Conservation (phyloP, 176 grass and related monocot genomes). For the Phoenix roebelenii region DNA sequence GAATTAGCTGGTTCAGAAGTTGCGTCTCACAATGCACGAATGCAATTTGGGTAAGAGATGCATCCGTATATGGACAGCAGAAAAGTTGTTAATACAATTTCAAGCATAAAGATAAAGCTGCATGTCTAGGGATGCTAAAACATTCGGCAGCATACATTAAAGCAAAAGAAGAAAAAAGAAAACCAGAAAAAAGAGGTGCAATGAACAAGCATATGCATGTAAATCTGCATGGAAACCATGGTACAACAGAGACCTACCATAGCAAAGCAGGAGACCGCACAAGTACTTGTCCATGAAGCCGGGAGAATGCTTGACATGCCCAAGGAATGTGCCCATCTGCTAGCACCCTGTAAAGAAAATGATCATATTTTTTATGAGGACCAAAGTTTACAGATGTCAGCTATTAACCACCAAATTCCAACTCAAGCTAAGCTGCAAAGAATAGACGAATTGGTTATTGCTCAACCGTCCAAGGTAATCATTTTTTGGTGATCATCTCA, state of each 20-base stretch:
- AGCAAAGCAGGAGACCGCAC: slow-evolving; percentile 30
- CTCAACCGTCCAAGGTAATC: too few species aligned
- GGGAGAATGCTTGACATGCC: slow-evolving; percentile 66
- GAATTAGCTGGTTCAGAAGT: too few species aligned
- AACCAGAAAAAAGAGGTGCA: background rate
- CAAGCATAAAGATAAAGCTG: too few species aligned
- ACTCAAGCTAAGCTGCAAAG: background rate
- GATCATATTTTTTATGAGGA: slow-evolving; percentile 1
- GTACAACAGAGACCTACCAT: slow-evolving; percentile 21
- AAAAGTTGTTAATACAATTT: too few species aligned
- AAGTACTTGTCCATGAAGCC: slow-evolving; percentile 50
- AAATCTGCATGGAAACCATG: background rate
- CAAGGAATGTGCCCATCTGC: slow-evolving; percentile 66
- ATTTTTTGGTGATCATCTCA: too few species aligned
- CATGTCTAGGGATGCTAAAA: too few species aligned
- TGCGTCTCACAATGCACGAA: too few species aligned
- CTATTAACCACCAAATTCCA: slow-evolving; percentile 2
- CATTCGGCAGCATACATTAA: too few species aligned
- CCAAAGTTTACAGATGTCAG: background rate
- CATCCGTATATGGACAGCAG: too few species aligned
- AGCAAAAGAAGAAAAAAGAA: background rate
- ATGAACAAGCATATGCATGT: background rate
- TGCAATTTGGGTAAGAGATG: too few species aligned
- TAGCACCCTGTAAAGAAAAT: slow-evolving; percentile 40
- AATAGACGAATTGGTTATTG: too few species aligned